Conservation (phyloP, 257 asterid genomes). For the Orobanche coerulescens region DNA sequence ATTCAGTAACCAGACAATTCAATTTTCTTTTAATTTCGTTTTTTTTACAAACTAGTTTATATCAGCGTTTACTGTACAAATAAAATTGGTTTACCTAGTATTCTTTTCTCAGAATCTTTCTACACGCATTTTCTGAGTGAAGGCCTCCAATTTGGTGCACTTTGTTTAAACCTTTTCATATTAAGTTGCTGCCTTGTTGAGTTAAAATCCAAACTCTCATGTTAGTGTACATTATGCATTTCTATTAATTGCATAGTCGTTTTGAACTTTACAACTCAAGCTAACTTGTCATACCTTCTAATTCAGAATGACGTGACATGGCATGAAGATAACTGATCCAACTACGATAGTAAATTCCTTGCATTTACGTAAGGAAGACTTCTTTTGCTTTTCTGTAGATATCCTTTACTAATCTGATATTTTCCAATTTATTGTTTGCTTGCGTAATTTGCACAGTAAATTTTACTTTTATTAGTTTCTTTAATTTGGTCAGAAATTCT, state of each 20-base stretch:
- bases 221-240: not conserved
- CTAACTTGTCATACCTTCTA: constrained; percentile 11
- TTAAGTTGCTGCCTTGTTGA: not conserved
- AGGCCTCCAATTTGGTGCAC: not conserved
- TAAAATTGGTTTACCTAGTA: not conserved
- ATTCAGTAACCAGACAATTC: too few relatives aligned
- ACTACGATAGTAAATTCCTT: constrained; percentile 78
- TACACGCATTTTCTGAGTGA: not conserved
- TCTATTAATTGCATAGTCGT: not conserved
- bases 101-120: not conserved
- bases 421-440: not conserved
- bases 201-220: not conserved
- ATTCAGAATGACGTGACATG: constrained; percentile 84
- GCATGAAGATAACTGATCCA: constrained; percentile 94
- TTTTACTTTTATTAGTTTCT: not conserved
- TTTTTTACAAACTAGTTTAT: too few relatives aligned
- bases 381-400: constrained; percentile 11
- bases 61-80: too few relatives aligned
- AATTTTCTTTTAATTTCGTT: too few relatives aligned
- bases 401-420: constrained; percentile 2
- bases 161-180: not conserved
- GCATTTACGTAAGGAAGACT: constrained; percentile 75
- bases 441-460: not conserved
- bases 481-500: not conserved
- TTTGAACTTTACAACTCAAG: constrained; percentile 4